These are phyloP conservation scores for Epichloe coenophiala DNA, from an alignment of 2,329 filamentous ascomycete genomes.

Conservation along the genomic window DNA sequence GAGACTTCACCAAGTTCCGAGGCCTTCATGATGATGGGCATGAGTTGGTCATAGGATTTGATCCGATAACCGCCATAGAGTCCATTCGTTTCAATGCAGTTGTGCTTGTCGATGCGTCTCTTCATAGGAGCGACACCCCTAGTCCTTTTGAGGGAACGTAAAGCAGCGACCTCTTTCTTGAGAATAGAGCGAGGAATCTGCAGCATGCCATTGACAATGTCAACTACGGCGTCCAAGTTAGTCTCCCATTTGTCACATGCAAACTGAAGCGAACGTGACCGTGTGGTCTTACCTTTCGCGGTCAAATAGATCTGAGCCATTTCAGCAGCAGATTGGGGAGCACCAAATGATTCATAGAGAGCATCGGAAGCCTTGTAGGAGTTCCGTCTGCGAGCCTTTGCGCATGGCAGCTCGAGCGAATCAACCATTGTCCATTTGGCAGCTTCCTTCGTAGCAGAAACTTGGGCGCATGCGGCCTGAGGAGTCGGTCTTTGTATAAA, in stretches of 20 bases:
- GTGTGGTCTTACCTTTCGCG: conserved; percentile 17
- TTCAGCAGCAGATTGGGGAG: conserved; percentile 4
- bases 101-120: conserved; percentile 12
- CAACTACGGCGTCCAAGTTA: conserved; percentile 9
- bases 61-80: conserved; percentile 15
- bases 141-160: conserved; percentile 2
- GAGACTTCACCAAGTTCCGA: conserved; percentile 8
- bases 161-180: not conserved
- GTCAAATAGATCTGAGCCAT: conserved; percentile 9
- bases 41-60: conserved; percentile 12
- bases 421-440: not conserved
- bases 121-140: conserved; percentile 15
- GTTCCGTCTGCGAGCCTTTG: conserved; percentile 3
- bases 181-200: not conserved
- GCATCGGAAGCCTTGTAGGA: conserved; percentile 1
- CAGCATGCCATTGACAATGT: conserved; percentile 11
- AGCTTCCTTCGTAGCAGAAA: not conserved
- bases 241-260: not conserved
- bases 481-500: not conserved
- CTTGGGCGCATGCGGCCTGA: not conserved
- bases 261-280: not conserved
- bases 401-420: conserved; percentile 3
- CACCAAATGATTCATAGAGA: not conserved
- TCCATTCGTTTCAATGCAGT: conserved; percentile 5
- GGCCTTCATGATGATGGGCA: conserved; percentile 14